These are phyloP conservation scores for Pleurotus sapidus DNA, from an alignment of 768 basidiomycete genomes.

Conservation along the genomic window DNA sequence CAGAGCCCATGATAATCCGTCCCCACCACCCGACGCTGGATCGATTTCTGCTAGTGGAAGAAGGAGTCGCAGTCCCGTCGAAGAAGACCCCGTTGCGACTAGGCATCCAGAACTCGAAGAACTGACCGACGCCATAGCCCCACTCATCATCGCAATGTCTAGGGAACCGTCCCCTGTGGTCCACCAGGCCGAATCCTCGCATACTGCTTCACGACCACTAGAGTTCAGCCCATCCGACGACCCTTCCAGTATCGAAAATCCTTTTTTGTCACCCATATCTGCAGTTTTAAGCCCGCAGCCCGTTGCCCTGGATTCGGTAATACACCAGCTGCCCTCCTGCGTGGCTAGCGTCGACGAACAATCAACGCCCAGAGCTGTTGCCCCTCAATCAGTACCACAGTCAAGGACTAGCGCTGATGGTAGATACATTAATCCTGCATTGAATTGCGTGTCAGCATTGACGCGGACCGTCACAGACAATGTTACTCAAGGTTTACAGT, in stretches of 20 bases:
- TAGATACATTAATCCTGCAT: too few species aligned
- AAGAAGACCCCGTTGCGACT: not conserved
- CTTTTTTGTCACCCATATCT: not conserved
- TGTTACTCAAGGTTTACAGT: not conserved
- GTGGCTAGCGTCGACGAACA: too few species aligned
- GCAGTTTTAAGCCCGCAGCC: not conserved
- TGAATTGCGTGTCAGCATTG: too few species aligned
- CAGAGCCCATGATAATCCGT: conserved; percentile 73
- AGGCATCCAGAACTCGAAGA: not conserved
- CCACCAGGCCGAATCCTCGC: not conserved
- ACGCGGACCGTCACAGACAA: not conserved
- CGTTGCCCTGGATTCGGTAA: not conserved
- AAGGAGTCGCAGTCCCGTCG: not conserved
- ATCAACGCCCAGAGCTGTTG: too few species aligned
- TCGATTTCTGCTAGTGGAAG: not conserved
- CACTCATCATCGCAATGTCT: not conserved
- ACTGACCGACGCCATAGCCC: not conserved
- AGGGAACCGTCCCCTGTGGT: not conserved
- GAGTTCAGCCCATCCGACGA: too few species aligned
- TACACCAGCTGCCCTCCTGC: too few species aligned
- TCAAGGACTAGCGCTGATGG: too few species aligned
- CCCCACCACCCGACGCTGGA: conserved; percentile 50
- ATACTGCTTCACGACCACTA: not conserved
- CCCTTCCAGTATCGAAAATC: too few species aligned
- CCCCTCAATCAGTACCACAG: too few species aligned